Base-by-base conservation (phyloP, 148 eudicot species). In the Rhododendron ferrugineum region DNA sequence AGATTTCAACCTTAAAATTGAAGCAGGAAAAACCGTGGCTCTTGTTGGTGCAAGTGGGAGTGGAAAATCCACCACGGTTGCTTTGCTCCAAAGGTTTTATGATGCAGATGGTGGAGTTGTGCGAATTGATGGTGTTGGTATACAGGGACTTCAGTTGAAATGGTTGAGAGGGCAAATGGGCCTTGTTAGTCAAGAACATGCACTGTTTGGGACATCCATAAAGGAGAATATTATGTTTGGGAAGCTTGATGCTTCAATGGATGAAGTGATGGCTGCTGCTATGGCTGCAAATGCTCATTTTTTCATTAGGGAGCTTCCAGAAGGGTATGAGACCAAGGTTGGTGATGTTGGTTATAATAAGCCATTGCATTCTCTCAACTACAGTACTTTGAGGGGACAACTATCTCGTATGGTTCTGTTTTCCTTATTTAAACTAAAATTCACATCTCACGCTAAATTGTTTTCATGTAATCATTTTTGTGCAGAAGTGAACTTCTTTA, bases 291-390 rank as follows among this genome's bases (percentile, higher is more conserved):
- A 96, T 92, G 99, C 98, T 42, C 98, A 96, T 49, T 86, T 89
- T 85, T 96, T 96, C 85, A 95, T 96, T 30, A 87, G 87, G 75
- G 94, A 93, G 42, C 97, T 96, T 82, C 99, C 99, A 22, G 89
- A 95, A 74, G 99, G 99, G 5, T 96, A 96, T 60, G 99, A 96
- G 86, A 95, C 99, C 70, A 96, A 94, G 98, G 99, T 96, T 85
- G 52, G 84, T 82, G 10, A 52, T 3, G 73, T 11, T 66, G 73
- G 34, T 64, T 70, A 70, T 70, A 70, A 5, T 70, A 13, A 14
- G 40, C 75, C 40, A 70, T 70, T 70, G 16, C 36, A 70, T 32
- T 15, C 18, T 28, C 15, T 30, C 75, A 70, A 70, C 20, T 70
- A 30, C 22, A 30, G 36, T 14, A 13, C 40, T 30, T 70, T 64